A percentile compares a stretch with the other conserved stretches of the same genome.
Evolutionary conservation across 2,329 filamentous ascomycete species (phyloP).

Genomic region (Pseudogymnoascus sp.): DNA sequence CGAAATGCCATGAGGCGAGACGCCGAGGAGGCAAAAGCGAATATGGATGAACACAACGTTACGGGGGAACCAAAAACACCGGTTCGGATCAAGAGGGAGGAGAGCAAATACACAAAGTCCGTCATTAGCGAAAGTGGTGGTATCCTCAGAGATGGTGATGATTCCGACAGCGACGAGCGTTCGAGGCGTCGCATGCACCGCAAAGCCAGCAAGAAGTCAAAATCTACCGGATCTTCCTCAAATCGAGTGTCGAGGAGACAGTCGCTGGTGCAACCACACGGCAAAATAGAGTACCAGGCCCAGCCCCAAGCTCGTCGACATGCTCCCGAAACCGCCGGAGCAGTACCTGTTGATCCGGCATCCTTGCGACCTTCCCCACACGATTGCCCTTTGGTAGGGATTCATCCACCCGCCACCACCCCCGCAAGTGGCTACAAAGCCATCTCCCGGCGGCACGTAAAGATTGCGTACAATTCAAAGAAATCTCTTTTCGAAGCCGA

Average conservation of each 20-base stretch:
- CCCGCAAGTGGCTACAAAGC: constrained; percentile 57
- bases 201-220: constrained; percentile 29
- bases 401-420: constrained; percentile 59
- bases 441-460: constrained; percentile 66
- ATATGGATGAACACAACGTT: constrained; percentile 41
- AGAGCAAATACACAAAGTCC: constrained; percentile 40
- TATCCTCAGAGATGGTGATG: constrained; percentile 56
- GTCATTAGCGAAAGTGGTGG: constrained; percentile 63
- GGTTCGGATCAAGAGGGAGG: constrained; percentile 38
- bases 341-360: constrained; percentile 50
- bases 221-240: constrained; percentile 37
- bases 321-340: constrained; percentile 50
- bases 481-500: constrained; percentile 55
- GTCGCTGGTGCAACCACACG: constrained; percentile 23
- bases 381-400: constrained; percentile 58
- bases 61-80: constrained; percentile 36
- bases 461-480: constrained; percentile 60
- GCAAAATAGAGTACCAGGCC: constrained; percentile 38
- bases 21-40: constrained; percentile 36
- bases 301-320: constrained; percentile 35
- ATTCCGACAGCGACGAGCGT: constrained; percentile 47
- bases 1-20: constrained; percentile 40
- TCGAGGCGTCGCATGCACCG: constrained; percentile 38
- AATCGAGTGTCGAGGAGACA: constrained; percentile 25
- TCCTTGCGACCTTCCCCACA: constrained; percentile 51